Conservation (phyloP, 371 early-diverging fungal species). For the Mucor racemosus region DNA sequence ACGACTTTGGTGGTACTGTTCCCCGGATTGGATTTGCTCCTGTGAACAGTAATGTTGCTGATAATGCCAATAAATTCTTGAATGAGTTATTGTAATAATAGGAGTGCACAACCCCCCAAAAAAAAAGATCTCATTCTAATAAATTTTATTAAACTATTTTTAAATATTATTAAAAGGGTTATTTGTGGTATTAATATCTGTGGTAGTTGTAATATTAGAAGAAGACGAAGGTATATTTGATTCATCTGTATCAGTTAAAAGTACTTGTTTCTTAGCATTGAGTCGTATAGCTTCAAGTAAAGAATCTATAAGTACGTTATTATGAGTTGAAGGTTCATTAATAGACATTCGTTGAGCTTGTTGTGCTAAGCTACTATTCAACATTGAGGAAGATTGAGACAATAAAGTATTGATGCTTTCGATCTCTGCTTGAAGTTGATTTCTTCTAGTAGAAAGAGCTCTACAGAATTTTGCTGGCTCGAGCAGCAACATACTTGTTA, state of each 20-base stretch:
- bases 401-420: conserved; percentile 25
- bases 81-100: neutral
- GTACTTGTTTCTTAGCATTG: conserved; percentile 3
- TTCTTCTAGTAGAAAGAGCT: conserved; percentile 15
- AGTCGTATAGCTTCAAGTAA: conserved; percentile 7
- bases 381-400: conserved; percentile 15
- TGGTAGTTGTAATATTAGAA: neutral
- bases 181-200: neutral
- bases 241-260: neutral
- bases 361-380: neutral
- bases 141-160: neutral
- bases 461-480: conserved; percentile 23
- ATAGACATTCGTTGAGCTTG: neutral
- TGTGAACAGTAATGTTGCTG: neutral
- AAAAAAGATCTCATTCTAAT: neutral
- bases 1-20: conserved; percentile 44
- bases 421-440: conserved; percentile 27
- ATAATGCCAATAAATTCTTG: neutral
- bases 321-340: neutral
- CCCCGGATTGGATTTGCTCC: conserved; percentile 50
- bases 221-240: neutral
- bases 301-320: conserved; percentile 1
- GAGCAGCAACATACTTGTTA: conserved; percentile 24
- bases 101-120: neutral
- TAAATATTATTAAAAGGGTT: neutral